A percentile compares a stretch with the other conserved stretches of the same genome.
Evolutionary conservation across 73 alveolate genomes (phyloP).

Genomic region (Halteria grandinella): DNA sequence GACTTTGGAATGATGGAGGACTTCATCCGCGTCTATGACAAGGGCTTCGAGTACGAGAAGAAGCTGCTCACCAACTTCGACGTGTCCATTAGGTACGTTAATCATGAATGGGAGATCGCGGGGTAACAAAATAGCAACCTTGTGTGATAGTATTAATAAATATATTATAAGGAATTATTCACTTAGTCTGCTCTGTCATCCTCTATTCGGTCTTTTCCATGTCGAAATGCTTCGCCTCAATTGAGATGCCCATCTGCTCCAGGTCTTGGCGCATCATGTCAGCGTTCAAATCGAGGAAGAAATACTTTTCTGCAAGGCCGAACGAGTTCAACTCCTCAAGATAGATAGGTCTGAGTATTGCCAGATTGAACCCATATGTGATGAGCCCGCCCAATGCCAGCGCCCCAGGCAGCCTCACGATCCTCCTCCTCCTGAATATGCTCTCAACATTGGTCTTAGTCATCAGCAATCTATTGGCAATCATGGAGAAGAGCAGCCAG

Average conservation of each 20-base stretch:
- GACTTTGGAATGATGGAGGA: constrained; percentile 51
- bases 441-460: not conserved
- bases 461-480: constrained; percentile 45
- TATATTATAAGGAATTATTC: too few species aligned
- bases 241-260: constrained; percentile 48
- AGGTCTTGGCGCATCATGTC: constrained; percentile 64
- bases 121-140: too few species aligned
- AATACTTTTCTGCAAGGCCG: constrained; percentile 51
- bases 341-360: constrained; percentile 43
- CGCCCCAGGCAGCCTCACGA: constrained; percentile 45
- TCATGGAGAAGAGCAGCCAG: not conserved
- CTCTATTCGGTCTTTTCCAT: constrained; percentile 25
- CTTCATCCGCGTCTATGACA: constrained; percentile 41
- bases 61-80: constrained; percentile 37
- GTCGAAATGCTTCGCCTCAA: constrained; percentile 65
- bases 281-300: constrained; percentile 55
- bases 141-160: too few species aligned
- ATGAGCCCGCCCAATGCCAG: not conserved
- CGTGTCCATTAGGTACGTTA: constrained; percentile 39
- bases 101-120: constrained; percentile 60
- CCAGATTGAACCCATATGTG: constrained; percentile 31
- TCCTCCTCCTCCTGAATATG: constrained; percentile 19
- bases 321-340: constrained; percentile 3
- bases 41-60: constrained; percentile 38
- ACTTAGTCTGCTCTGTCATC: constrained; percentile 7